These are phyloP conservation scores for Lactarius vividus DNA, from an alignment of 768 basidiomycete genomes.

Conservation along the genomic window DNA sequence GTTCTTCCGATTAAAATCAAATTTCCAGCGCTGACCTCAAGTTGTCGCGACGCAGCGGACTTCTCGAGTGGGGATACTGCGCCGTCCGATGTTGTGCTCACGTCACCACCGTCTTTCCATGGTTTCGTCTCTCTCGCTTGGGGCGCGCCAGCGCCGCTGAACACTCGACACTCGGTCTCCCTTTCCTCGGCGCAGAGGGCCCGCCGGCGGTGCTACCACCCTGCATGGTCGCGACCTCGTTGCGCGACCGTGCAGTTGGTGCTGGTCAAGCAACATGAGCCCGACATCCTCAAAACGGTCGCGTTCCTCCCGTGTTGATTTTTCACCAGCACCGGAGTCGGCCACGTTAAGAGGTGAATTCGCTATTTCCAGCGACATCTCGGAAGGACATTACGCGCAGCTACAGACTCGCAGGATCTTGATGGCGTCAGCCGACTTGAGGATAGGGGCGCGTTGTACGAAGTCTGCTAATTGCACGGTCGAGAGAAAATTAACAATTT, in stretches of 20 bases:
- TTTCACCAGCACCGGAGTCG: slow-evolving; percentile 72
- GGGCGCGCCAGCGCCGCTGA: slow-evolving; percentile 52
- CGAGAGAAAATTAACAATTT: slow-evolving; percentile 7
- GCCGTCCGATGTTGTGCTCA: slow-evolving; percentile 72
- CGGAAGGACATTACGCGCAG: slow-evolving; percentile 14
- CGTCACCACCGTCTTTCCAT: slow-evolving; percentile 75
- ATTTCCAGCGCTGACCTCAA: slow-evolving; percentile 1
- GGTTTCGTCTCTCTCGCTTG: slow-evolving; percentile 74
- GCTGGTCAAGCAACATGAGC: slow-evolving; percentile 79
- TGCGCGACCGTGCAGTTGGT: too few relatives aligned
- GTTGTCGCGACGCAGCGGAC: slow-evolving; percentile 62
- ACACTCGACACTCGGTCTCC: slow-evolving; percentile 49
- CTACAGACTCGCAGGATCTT: slow-evolving; percentile 13
- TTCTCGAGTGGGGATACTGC: slow-evolving; percentile 90
- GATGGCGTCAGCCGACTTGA: slow-evolving; percentile 15
- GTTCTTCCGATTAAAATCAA: slow-evolving; percentile 29
- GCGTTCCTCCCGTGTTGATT: slow-evolving; percentile 75
- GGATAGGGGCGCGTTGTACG: neutral
- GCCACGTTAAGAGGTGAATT: slow-evolving; percentile 82
- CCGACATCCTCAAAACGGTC: slow-evolving; percentile 70
- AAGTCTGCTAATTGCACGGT: neutral
- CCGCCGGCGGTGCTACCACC: slow-evolving; percentile 67
- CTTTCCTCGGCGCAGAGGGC: slow-evolving; percentile 43
- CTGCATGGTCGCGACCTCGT: too few relatives aligned
- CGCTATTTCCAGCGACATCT: slow-evolving; percentile 52